These are phyloP conservation scores for Vitis hybrid DNA, from an alignment of 177 flowering plant genomes.

Conservation along the genomic window DNA sequence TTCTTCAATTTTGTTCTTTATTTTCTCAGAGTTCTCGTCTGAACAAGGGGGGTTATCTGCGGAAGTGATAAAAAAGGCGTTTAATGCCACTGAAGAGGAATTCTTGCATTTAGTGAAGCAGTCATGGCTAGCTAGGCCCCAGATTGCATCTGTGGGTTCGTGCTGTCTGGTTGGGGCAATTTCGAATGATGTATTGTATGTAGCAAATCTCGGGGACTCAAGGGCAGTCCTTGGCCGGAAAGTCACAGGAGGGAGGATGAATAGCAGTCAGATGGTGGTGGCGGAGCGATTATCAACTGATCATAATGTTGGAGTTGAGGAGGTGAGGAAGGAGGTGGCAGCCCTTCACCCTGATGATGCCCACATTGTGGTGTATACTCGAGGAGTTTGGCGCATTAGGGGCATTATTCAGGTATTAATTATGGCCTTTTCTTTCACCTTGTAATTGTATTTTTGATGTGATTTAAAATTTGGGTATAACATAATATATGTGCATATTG, in stretches of 20 bases:
- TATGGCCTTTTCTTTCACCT: background rate
- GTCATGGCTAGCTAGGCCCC: slow-evolving; percentile 28
- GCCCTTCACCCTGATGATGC: slow-evolving; percentile 58
- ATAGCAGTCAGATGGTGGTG: slow-evolving; percentile 19
- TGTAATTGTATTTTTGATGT: background rate
- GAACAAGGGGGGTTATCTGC: slow-evolving; percentile 47
- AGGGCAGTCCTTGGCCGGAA: slow-evolving; percentile 48
- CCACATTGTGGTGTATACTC: slow-evolving; percentile 34
- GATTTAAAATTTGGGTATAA: background rate
- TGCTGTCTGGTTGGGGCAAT: slow-evolving; percentile 47
- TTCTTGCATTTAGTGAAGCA: slow-evolving; percentile 36
- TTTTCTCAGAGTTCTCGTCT: slow-evolving; percentile 26
- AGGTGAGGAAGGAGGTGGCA: slow-evolving; percentile 49
- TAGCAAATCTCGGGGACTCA: slow-evolving; percentile 51
- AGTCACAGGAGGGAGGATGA: background rate
- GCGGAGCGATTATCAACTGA: slow-evolving; percentile 43
- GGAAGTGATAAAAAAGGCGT: slow-evolving; percentile 44
- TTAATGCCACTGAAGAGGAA: slow-evolving; percentile 38
- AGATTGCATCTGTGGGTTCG: slow-evolving; percentile 45
- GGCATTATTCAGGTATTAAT: slow-evolving; percentile 49
- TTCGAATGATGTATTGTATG: slow-evolving; percentile 26
- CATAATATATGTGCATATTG: too few species aligned
- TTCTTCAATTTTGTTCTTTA: background rate
- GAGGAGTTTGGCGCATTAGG: slow-evolving; percentile 53
- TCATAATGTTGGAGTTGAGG: slow-evolving; percentile 48